Conservation (phyloP, 2,329 filamentous ascomycete genomes). For the Lachnellula arida region DNA sequence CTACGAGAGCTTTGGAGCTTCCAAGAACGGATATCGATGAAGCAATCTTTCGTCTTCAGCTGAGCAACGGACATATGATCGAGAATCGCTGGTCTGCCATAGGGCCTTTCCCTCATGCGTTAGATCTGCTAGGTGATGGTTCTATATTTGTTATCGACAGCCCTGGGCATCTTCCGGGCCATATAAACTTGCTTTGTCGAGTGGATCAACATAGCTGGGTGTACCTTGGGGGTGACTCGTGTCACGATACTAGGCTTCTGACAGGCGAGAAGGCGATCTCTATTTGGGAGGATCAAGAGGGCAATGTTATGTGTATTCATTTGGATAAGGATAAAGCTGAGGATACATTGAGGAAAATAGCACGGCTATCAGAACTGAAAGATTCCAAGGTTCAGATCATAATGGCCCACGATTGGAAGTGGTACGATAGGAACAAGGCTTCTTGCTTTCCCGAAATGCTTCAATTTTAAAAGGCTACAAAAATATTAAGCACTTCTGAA, state of each 20-base stretch:
- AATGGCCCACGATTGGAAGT: too few relatives aligned
- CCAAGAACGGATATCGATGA: conserved; percentile 19
- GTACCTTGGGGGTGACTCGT: conserved; percentile 49
- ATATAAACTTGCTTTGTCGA: conserved; percentile 45
- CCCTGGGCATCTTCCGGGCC: conserved; percentile 48
- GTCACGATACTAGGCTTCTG: conserved; percentile 47
- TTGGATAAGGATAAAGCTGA: too few relatives aligned
- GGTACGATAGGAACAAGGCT: too few relatives aligned
- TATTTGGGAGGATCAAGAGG: conserved; percentile 38
- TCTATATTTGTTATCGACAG: conserved; percentile 44
- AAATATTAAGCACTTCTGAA: too few relatives aligned
- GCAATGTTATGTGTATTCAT: neutral
- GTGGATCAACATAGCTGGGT: conserved; percentile 38
- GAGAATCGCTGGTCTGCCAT: conserved; percentile 38
- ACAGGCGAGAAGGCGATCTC: conserved; percentile 48
- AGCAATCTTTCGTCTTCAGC: neutral
- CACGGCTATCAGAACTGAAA: too few relatives aligned
- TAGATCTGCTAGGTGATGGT: conserved; percentile 46
- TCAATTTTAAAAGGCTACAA: too few relatives aligned
- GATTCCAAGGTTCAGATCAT: too few relatives aligned
- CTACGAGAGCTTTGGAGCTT: conserved; percentile 39
- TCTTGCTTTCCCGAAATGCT: too few relatives aligned
- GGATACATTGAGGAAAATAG: too few relatives aligned
- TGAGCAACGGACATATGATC: conserved; percentile 21
- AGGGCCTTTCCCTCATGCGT: conserved; percentile 38